Evolutionary conservation across 2,329 filamentous ascomycete genomes (phyloP), one percentile per base, ranked within the genome.

Genomic region (Cercospora brassicicola): DNA sequence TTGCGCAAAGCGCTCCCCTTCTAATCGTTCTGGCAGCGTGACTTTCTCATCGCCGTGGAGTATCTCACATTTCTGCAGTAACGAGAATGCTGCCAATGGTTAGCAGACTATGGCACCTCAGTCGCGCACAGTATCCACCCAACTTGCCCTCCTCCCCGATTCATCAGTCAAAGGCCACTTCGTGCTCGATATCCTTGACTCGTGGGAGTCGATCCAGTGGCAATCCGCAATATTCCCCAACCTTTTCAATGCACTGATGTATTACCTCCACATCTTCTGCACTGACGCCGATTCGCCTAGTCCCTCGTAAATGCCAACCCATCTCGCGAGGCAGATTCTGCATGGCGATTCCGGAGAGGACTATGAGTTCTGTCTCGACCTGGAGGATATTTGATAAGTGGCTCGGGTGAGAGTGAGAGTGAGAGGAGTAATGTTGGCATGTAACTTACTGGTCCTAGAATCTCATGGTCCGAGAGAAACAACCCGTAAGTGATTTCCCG

Each of bases 401-500:
- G 23, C 9, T 8, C 2, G 20, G 11, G 10, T 11, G 23, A 28
- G 20, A 3, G 18, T 7, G 20, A 4, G 6, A n/a, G 15, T n/a
- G 42, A 23, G 6, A 51, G 20, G 45, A 20, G 1, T 18, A 26
- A 51, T 10, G 11, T 28, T 53, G 48, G 11, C 20, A 3, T 7
- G 2, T 26, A 1, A 55, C 48, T 11, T 3, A 86, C 67, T 15
- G 84, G 83, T 18, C 83, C 83, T 3, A 88, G 76, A 9, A 88
- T 84, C 10, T 20, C 82, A 28, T 86, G 83, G 74, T 88, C 86
- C 9, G 83, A 84, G 0, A 89, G 81, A 70, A 85, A 88, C 10
- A 88, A 78, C 0, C 87, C 86, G 67, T 88, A 88, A 0, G 84
- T 87, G 67, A 89, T 87, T 63, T 87, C 78, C 18, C 81, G 79